Conservation (phyloP, 148 eudicot genomes). For the Agrostemma githago region DNA sequence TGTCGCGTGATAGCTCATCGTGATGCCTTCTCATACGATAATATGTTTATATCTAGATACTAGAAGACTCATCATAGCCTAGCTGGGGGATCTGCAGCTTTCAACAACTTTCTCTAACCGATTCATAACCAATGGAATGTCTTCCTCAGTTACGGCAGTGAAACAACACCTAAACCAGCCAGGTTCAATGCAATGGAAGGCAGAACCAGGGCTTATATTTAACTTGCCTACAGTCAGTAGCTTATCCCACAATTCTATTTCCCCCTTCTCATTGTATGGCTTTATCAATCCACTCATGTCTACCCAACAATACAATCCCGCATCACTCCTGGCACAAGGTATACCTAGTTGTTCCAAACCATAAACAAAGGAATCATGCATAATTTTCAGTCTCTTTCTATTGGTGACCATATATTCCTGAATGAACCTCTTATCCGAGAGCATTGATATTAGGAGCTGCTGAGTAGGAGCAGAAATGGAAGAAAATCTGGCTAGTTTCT, state of each 20-base stretch:
- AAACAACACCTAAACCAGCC: conserved; percentile 96
- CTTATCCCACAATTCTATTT: conserved; percentile 87
- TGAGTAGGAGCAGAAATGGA: conserved; percentile 82
- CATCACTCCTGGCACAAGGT: conserved; percentile 60
- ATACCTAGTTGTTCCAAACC: conserved; percentile 65
- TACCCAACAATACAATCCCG: conserved; percentile 86
- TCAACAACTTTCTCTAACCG: conserved; percentile 53
- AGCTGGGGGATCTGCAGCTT: conserved; percentile 34
- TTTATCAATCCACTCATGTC: conserved; percentile 63
- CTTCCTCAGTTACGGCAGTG: conserved; percentile 51
- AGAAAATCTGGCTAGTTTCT: conserved; percentile 63
- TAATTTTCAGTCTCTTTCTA: conserved; percentile 41
- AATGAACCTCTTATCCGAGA: conserved; percentile 53
- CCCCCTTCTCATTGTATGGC: conserved; percentile 75
- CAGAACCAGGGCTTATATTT: conserved; percentile 71
- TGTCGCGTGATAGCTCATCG: not conserved
- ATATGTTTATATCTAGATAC: not conserved
- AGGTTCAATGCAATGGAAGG: conserved; percentile 90
- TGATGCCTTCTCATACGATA: too few relatives aligned
- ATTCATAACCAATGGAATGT: conserved; percentile 62
- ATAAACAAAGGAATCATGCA: conserved; percentile 56
- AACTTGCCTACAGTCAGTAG: conserved; percentile 64
- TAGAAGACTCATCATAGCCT: not conserved
- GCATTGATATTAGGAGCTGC: conserved; percentile 56
- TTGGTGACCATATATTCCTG: conserved; percentile 46